phyloP scores from a whole-genome alignment of 192 early-diverging fungal species.

The Paraglomus brasilianum region DNA sequence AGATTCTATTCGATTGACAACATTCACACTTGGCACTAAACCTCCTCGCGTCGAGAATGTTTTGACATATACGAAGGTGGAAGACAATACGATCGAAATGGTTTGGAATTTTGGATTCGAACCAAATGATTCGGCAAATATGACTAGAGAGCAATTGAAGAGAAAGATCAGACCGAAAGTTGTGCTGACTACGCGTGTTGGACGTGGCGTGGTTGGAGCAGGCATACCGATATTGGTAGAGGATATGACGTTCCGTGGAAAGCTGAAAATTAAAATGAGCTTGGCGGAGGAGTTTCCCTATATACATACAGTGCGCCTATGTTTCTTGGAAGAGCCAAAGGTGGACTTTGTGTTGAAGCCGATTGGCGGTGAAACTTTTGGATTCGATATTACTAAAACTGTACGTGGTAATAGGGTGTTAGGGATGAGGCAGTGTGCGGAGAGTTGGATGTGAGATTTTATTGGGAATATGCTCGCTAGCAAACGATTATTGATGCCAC shows the following conservation, averaged over 20 bases:
- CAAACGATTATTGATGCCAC: too few relatives aligned
- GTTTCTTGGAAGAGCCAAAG: slow-evolving; percentile 68
- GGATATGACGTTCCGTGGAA: slow-evolving; percentile 67
- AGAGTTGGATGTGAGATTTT: too few relatives aligned
- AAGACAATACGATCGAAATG: slow-evolving; percentile 61
- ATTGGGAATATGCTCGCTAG: too few relatives aligned
- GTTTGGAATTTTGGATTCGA: slow-evolving; percentile 77
- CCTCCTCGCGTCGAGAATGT: slow-evolving; percentile 59
- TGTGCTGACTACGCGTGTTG: slow-evolving; percentile 71
- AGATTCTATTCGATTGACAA: slow-evolving; percentile 58
- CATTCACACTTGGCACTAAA: slow-evolving; percentile 67
- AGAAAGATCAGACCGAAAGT: slow-evolving; percentile 70
- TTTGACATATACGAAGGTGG: slow-evolving; percentile 57
- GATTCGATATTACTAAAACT: slow-evolving; percentile 73
- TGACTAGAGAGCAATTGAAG: slow-evolving; percentile 48
- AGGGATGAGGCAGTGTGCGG: too few relatives aligned
- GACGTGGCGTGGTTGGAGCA: slow-evolving; percentile 70
- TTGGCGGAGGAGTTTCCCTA: slow-evolving; percentile 74
- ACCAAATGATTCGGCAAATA: slow-evolving; percentile 64
- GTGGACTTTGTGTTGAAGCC: slow-evolving; percentile 84
- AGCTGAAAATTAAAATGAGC: slow-evolving; percentile 67
- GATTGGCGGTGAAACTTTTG: slow-evolving; percentile 62
- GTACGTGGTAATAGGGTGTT: too few relatives aligned
- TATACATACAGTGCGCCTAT: slow-evolving; percentile 65
- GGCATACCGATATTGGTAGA: slow-evolving; percentile 73